Evolutionary conservation across 202 grass and related monocot species (phyloP).

Genomic region (Carex sylvatica): DNA sequence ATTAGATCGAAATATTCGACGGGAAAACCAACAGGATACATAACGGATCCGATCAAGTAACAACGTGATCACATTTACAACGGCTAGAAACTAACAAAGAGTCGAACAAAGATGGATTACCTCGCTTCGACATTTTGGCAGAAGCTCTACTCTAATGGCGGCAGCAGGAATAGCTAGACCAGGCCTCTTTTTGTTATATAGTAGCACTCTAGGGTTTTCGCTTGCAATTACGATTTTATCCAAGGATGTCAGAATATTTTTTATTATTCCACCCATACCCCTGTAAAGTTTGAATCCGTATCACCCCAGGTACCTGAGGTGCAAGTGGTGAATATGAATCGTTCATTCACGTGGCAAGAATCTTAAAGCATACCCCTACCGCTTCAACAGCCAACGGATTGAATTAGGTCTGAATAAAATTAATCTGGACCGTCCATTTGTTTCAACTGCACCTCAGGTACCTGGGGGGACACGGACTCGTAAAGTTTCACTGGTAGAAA

Average conservation of each 20-base stretch:
- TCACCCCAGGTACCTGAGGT: no score
- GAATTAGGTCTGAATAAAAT: no score
- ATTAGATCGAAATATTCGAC: neutral
- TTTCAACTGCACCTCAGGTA: no score
- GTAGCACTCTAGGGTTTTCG: slow-evolving; percentile 32
- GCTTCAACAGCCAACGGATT: no score
- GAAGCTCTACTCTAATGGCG: slow-evolving; percentile 12
- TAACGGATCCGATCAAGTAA: neutral
- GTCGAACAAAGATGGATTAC: slow-evolving; percentile 24
- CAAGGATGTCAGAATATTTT: neutral
- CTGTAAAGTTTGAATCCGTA: neutral
- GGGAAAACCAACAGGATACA: neutral
- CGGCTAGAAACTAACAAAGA: neutral
- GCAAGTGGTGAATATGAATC: no score
- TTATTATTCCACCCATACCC: neutral
- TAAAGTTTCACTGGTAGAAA: neutral
- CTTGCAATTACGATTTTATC: neutral
- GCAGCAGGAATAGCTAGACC: neutral
- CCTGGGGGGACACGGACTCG: no score
- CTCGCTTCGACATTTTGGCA: slow-evolving; percentile 85
- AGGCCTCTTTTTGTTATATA: slow-evolving; percentile 32
- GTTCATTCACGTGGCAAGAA: no score
- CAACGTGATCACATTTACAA: no score
- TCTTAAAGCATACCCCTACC: no score
- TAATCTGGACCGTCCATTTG: no score